These are phyloP conservation scores for Ottelia alismoides DNA, from an alignment of 106 monocot genomes.

Conservation along the genomic window DNA sequence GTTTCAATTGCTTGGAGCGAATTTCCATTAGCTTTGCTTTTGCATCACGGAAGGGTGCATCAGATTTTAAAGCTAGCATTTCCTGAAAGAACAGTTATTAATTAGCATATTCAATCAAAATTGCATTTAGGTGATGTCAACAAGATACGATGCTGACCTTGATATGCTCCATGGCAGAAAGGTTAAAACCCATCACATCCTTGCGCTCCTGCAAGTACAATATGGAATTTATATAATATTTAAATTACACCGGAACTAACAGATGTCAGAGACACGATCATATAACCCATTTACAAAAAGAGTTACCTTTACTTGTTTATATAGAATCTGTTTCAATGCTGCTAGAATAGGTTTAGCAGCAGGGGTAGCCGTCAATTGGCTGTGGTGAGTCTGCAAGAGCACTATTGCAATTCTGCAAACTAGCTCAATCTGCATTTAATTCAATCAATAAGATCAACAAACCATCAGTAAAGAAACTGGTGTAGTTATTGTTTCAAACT, in stretches of 20 bases:
- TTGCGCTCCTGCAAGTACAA: conserved; percentile 51
- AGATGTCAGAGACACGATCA: no score
- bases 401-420: conserved; percentile 47
- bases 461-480: no score
- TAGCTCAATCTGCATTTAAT: conserved; percentile 67
- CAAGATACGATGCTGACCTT: conserved; percentile 43
- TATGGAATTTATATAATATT: no score
- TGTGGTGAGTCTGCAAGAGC: conserved; percentile 80
- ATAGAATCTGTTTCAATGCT: conserved; percentile 55
- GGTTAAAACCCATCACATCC: conserved; percentile 70
- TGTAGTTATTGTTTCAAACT: no score
- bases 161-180: conserved; percentile 83
- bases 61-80: conserved; percentile 58
- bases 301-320: conserved; percentile 69
- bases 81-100: conserved; percentile 32
- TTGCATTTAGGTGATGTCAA: no score
- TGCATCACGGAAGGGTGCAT: conserved; percentile 88
- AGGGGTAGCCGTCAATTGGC: conserved; percentile 58
- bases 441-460: neutral
- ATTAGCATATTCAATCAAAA: no score
- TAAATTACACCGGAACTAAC: no score
- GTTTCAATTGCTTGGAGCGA: conserved; percentile 43
- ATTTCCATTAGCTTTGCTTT: conserved; percentile 78
- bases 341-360: conserved; percentile 53
- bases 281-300: no score